A percentile compares a stretch with the other conserved stretches of the same genome.
phyloP scores from a whole-genome alignment of 768 basidiomycete species.

The Termitomyces eurrhizus region DNA sequence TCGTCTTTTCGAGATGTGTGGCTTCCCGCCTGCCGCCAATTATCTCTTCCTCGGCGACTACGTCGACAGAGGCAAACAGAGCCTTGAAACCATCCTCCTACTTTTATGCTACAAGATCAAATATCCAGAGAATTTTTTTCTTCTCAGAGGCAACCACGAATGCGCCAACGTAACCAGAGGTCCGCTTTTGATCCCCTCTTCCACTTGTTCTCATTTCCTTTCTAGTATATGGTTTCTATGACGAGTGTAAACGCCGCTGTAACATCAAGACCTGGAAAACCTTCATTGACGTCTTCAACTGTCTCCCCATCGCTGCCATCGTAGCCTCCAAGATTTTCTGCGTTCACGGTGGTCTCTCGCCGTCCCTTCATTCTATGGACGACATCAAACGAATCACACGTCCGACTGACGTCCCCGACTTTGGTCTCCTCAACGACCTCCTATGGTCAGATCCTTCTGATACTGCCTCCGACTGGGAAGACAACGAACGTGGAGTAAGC shows the following conservation, averaged over 20 bases:
- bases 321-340: constrained; percentile 99
- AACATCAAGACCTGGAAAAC: constrained; percentile 99
- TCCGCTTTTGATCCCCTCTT: constrained; percentile 24
- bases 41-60: constrained; percentile 99
- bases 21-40: constrained; percentile 94
- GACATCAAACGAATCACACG: constrained; percentile 97
- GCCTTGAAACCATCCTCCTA: constrained; percentile 94
- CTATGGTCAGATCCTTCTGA: constrained; percentile 99
- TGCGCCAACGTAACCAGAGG: constrained; percentile 99
- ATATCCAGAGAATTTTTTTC: constrained; percentile 99
- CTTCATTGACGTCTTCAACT: constrained; percentile 99
- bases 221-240: constrained; percentile 97
- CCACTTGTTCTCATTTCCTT: constrained; percentile 15
- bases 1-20: constrained; percentile 98
- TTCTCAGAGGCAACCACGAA: constrained; percentile 97
- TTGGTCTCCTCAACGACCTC: constrained; percentile 93
- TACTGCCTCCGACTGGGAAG: constrained; percentile 98
- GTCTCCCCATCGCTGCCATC: constrained; percentile 95
- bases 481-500: constrained; percentile 97
- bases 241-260: constrained; percentile 99
- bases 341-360: constrained; percentile 94
- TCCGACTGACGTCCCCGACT: constrained; percentile 98
- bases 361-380: constrained; percentile 93
- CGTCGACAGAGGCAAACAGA: constrained; percentile 98
- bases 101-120: constrained; percentile 99